Base-by-base conservation (phyloP, 805 yeast genomes). In the Starmerella geochares region DNA sequence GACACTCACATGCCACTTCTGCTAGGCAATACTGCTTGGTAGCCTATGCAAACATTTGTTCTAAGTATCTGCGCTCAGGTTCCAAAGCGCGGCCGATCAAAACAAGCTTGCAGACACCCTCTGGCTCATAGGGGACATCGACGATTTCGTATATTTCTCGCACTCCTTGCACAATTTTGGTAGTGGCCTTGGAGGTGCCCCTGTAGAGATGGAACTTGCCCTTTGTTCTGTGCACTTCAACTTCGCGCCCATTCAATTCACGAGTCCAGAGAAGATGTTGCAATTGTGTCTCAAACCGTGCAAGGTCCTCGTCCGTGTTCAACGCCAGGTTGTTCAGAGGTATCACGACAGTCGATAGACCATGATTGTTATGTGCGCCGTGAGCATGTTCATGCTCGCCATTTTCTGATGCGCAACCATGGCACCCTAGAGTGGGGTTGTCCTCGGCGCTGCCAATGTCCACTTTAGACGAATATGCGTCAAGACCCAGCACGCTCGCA, bases 111-210 rank as follows among this genome's bases (percentile, higher is more conserved):
- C 81, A 78, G 27, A 63, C 53, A 0, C 57, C 59, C 2, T 70
- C 62, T 0, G 68, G 73, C 4, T 72, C 69, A 39, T 63, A 58
- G 4, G 59, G 58, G 6, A 69, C 69, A 13, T 76, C 79, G 3
- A 81, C 72, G 2, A 86, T 70, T 54, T 92, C 98, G 65, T 86
- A 92, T 0, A 95, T 86, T 49, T 87, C 92, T 52, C 97, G 72
- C 0, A 92, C 98, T 11, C 94, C 97, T 64, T 92, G 98, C 10
- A 92, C 67, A 7, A 87, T 83, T 55, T 76, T 73, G 20, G 63
- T 57, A 3, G 31, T 27, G 8, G 48, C 44, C 9, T 13, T 19
- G 9, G 40, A 5, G 13, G 37, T 38, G 27, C 31, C 38, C 9
- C n/a, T 10, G 9, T 32, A 32, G 13, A 49, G 32, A 29, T 49